A percentile compares a stretch with the other conserved stretches of the same genome.
phyloP scores from a whole-genome alignment of 2,329 filamentous ascomycete genomes.

The Pseudogymnoascus sp. region DNA sequence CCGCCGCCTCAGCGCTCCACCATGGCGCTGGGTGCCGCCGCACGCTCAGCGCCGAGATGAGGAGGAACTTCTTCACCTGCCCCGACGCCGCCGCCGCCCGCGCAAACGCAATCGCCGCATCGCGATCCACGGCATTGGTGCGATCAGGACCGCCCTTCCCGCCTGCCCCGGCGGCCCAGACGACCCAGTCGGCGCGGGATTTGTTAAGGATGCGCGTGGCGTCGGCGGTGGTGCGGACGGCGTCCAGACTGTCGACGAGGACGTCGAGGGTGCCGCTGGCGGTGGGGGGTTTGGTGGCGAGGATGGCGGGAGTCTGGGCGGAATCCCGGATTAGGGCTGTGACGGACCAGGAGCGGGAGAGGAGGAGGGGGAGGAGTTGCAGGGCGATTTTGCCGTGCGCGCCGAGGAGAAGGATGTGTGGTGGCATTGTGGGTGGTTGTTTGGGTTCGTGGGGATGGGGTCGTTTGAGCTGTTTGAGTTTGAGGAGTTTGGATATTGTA shows the following conservation, averaged over 20 bases:
- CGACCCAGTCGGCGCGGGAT: conserved; percentile 57
- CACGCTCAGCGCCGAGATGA: conserved; percentile 54
- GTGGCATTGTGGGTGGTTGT: conserved; percentile 5
- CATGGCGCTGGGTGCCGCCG: conserved; percentile 46
- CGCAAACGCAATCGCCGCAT: conserved; percentile 57
- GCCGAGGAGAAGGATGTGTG: conserved; percentile 64
- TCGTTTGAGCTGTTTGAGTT: not conserved
- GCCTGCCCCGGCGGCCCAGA: conserved; percentile 60
- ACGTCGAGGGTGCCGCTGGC: conserved; percentile 52
- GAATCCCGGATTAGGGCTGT: conserved; percentile 69
- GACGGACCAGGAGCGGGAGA: conserved; percentile 67
- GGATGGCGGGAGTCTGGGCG: conserved; percentile 58
- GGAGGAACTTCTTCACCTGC: conserved; percentile 52
- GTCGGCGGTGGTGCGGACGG: conserved; percentile 55
- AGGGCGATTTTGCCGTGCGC: conserved; percentile 76
- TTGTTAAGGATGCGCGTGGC: conserved; percentile 55
- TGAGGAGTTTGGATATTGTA: not conserved
- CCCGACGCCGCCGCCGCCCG: conserved; percentile 48
- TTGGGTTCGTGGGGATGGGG: not conserved
- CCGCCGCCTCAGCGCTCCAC: conserved; percentile 47
- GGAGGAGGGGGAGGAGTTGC: conserved; percentile 66
- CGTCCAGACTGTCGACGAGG: conserved; percentile 63
- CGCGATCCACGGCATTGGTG: conserved; percentile 53
- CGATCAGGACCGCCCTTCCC: conserved; percentile 51
- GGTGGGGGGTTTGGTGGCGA: conserved; percentile 42